phyloP scores from a whole-genome alignment of 257 asterid genomes.

The Gynochthodes officinalis region DNA sequence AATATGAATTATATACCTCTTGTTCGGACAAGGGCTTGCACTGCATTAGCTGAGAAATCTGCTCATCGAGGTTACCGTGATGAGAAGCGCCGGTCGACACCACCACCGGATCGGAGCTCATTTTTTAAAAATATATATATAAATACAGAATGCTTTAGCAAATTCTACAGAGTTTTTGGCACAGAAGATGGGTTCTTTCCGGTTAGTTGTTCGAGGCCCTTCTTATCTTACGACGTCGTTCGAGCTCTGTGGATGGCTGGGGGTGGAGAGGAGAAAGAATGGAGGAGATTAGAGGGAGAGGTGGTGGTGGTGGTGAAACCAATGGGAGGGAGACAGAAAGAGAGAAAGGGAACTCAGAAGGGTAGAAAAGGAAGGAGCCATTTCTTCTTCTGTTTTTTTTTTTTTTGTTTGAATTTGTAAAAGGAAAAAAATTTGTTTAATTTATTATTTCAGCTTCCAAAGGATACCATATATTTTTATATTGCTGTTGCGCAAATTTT shows the following conservation, averaged over 20 bases:
- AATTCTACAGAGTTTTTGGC: not conserved
- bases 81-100: conserved; percentile 44
- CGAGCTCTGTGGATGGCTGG: not conserved
- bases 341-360: not conserved
- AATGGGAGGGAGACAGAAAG: conserved; percentile 1
- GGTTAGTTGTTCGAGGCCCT: not conserved
- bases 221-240: conserved; percentile 28
- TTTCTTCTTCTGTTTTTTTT: not conserved
- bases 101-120: conserved; percentile 49
- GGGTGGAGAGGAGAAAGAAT: conserved; percentile 14
- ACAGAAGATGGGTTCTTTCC: conserved; percentile 19
- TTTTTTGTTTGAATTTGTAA: not conserved
- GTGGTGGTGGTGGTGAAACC: conserved; percentile 37
- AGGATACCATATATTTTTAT: too few species aligned
- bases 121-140: not conserved
- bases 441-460: not conserved
- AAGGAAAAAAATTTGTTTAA: not conserved
- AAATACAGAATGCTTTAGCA: not conserved
- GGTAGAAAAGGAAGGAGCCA: not conserved
- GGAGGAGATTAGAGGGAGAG: conserved; percentile 19
- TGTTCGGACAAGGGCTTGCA: conserved; percentile 81
- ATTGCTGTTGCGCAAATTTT: too few species aligned
- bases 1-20: conserved; percentile 39
- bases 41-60: conserved; percentile 79
- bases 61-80: conserved; percentile 66